Evolutionary conservation across 148 eudicot species (phyloP).

Genomic region (Mesembryanthemum crystallinum): DNA sequence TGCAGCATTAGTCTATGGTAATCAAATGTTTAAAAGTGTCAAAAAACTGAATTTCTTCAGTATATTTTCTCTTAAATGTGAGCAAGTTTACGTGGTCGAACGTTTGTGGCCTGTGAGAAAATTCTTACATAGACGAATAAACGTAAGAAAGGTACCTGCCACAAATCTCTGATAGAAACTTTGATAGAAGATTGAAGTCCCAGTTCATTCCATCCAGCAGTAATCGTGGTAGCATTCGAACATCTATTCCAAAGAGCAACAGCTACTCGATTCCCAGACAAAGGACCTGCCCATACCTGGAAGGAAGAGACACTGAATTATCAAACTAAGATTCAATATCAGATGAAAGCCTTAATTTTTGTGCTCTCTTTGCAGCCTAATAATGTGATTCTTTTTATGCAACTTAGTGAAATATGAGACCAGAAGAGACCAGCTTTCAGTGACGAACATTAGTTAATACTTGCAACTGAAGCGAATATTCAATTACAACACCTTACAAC

Average conservation of each 20-base stretch:
- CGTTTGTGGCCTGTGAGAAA: background rate
- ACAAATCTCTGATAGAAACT: constrained; percentile 73
- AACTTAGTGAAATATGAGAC: background rate
- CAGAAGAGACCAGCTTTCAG: no score
- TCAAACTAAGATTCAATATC: background rate
- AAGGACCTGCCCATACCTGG: constrained; percentile 97
- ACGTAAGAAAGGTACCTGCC: constrained; percentile 58
- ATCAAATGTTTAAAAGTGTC: background rate
- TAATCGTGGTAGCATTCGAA: constrained; percentile 48
- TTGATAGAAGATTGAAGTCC: constrained; percentile 65
- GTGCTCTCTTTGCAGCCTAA: background rate
- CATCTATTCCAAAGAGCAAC: constrained; percentile 90
- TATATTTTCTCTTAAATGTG: background rate
- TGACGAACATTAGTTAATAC: no score
- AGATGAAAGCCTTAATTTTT: background rate
- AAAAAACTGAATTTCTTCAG: background rate
- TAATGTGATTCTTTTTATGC: background rate
- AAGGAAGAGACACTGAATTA: constrained; percentile 6
- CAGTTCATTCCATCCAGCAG: constrained; percentile 62
- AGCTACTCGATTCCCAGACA: constrained; percentile 61
- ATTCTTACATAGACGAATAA: background rate
- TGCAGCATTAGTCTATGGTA: constrained; percentile 12
- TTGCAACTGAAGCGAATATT: no score
- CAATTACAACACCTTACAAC: no score
- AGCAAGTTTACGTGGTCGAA: background rate